Evolutionary conservation across 106 monocot genomes (phyloP), one percentile per base, ranked within the genome.

Genomic region (Allium cepa): DNA sequence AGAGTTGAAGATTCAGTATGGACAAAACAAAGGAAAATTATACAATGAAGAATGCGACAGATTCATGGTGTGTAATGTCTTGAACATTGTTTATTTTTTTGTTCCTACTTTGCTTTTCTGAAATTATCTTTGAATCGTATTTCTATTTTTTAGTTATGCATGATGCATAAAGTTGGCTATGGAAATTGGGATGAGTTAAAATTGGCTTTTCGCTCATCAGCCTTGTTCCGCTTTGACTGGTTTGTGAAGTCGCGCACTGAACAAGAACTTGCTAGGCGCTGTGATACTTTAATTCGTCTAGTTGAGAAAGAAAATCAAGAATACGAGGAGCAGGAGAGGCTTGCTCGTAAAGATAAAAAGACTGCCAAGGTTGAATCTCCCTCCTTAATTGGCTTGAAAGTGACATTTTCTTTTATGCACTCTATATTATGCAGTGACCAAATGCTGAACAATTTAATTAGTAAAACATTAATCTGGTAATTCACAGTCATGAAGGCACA

Each of bases 281-380:
- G 90, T 69, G 90, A 90, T 74, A 90, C 85, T 45, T 73, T 90
- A 28, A 83, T 90, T 68, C 82, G 90, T 3, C 67, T 90, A 28
- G 85, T 90, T 58, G 90, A 90, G 80, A 90, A 83, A 74, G 90
- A 90, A 74, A 90, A 90, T 64, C 90, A 90, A 74, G 90, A 90
- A 79, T 73, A 73, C 76, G 90, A 90, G 75, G 90, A 90, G 70
- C 78, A 81, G 12, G 90, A 85, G 72, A 73, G 85, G 56, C 83
- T 80, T 71, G 90, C 90, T 67, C 73, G 83, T 16, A 90, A 85
- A 56, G 90, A 90, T 61, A 90, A 90, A 47, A 90, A 83, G 71
- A 69, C 55, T 74, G 85, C 78, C 0, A 90, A 85, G 85, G 90
- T 90, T 60, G 57, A 5, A 59, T 47, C 10, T 53, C 26, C 12